Percentiles rank a stretch among this genome's conserved stretches.
phyloP scores from a whole-genome alignment of 1,284 basidiomycete species.

The Polyporus tsugae region DNA sequence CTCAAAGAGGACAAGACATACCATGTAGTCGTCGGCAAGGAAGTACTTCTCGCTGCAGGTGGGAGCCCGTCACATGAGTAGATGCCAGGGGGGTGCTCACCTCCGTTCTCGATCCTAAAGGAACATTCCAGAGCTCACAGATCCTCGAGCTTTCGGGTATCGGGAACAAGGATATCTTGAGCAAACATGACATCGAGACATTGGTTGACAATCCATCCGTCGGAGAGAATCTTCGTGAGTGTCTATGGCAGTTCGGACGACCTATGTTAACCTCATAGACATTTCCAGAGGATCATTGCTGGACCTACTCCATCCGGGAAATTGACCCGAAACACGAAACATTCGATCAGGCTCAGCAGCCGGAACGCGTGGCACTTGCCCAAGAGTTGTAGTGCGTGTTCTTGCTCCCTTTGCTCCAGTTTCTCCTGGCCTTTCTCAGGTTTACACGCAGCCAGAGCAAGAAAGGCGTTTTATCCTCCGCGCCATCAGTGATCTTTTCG shows the following conservation, averaged over 20 bases:
- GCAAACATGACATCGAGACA: constrained; percentile 42
- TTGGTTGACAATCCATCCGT: constrained; percentile 46
- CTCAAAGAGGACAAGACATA: not conserved
- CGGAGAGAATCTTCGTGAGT: constrained; percentile 42
- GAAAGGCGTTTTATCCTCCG: not conserved
- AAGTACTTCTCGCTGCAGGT: constrained; percentile 5
- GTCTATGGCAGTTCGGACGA: not conserved
- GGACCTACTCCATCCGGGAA: constrained; percentile 47
- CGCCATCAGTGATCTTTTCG: not conserved
- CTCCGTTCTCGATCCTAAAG: not conserved
- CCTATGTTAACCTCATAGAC: not conserved
- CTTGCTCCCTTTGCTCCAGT: not conserved
- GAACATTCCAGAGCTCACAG: constrained; percentile 18
- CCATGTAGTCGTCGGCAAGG: not conserved
- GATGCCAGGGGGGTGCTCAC: not conserved
- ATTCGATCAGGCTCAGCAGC: not conserved
- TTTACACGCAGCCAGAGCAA: not conserved
- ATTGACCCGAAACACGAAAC: not conserved
- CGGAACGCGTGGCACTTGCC: not conserved
- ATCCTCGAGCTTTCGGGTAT: constrained; percentile 50
- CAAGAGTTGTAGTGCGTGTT: not conserved
- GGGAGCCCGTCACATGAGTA: not conserved
- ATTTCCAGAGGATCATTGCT: constrained; percentile 34
- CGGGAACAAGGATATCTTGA: constrained; percentile 42
- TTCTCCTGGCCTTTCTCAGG: not conserved